Percentiles rank a stretch among this genome's conserved stretches.
Evolutionary conservation across 148 eudicot genomes (phyloP).

Genomic region (Rhododendron molle): DNA sequence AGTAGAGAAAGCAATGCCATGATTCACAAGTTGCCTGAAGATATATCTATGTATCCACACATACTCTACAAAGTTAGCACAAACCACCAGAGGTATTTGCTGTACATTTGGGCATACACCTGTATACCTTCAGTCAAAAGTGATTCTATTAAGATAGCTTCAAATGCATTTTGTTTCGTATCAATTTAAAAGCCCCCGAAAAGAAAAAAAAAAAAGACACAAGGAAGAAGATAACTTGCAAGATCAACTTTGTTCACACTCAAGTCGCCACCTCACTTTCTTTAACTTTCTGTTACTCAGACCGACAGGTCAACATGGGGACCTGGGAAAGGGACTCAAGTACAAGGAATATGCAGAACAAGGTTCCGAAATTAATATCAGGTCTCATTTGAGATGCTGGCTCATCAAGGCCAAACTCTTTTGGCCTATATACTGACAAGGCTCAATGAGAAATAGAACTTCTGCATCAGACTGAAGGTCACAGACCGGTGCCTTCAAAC

Average conservation of each 20-base stretch:
- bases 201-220: background rate
- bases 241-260: background rate
- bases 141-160: background rate
- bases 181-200: background rate
- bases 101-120: background rate
- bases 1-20: conserved; percentile 16
- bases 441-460: background rate
- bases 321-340: background rate
- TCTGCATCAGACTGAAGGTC: background rate
- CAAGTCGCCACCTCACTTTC: background rate
- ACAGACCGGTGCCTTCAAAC: background rate
- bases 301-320: background rate
- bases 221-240: background rate
- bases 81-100: background rate
- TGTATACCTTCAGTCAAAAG: background rate
- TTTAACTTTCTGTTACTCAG: background rate
- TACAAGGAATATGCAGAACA: background rate
- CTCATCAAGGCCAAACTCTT: background rate
- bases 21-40: conserved; percentile 1
- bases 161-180: background rate
- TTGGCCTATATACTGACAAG: background rate
- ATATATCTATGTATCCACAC: background rate
- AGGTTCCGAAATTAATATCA: background rate
- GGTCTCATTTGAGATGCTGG: background rate
- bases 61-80: background rate